These are phyloP conservation scores for Hypoxylon sp. DNA, from an alignment of 2,329 filamentous ascomycete species.

Conservation along the genomic window DNA sequence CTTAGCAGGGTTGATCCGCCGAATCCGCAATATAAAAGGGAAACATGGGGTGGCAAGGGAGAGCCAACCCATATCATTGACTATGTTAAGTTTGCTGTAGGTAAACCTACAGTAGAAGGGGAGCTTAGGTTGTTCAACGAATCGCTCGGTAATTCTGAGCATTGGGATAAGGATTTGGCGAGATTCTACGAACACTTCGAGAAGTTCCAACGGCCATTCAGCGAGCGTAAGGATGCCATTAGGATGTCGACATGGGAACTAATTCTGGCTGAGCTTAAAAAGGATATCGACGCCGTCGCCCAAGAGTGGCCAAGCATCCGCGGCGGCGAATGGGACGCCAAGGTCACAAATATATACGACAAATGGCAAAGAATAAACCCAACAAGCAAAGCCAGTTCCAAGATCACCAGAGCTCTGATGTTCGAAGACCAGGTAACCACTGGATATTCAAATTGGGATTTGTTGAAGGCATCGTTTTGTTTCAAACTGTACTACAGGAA, in stretches of 20 bases:
- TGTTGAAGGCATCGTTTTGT: constrained; percentile 60
- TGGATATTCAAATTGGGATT: constrained; percentile 54
- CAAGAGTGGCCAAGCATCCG: constrained; percentile 46
- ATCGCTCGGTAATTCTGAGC: constrained; percentile 34
- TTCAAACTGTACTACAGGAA: constrained; percentile 52
- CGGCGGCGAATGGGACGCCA: constrained; percentile 34
- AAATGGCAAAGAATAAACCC: constrained; percentile 56
- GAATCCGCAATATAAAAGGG: constrained; percentile 55
- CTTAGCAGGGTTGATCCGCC: constrained; percentile 45
- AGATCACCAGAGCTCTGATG: constrained; percentile 45
- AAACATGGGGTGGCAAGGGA: constrained; percentile 41
- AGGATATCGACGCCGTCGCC: constrained; percentile 45
- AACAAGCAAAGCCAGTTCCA: constrained; percentile 38
- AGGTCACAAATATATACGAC: constrained; percentile 50
- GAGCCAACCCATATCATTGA: constrained; percentile 66
- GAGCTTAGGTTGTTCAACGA: constrained; percentile 49
- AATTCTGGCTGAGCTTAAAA: constrained; percentile 48
- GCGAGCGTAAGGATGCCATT: constrained; percentile 25
- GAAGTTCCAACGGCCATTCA: constrained; percentile 36
- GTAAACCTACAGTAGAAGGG: constrained; percentile 52
- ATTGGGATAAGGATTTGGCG: constrained; percentile 41
- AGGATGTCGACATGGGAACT: constrained; percentile 41
- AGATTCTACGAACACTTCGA: constrained; percentile 48
- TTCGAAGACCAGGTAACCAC: constrained; percentile 38
- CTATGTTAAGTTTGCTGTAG: constrained; percentile 64